These are phyloP conservation scores for Peniophora sp. DNA, from an alignment of 1,284 basidiomycete genomes.

Conservation along the genomic window DNA sequence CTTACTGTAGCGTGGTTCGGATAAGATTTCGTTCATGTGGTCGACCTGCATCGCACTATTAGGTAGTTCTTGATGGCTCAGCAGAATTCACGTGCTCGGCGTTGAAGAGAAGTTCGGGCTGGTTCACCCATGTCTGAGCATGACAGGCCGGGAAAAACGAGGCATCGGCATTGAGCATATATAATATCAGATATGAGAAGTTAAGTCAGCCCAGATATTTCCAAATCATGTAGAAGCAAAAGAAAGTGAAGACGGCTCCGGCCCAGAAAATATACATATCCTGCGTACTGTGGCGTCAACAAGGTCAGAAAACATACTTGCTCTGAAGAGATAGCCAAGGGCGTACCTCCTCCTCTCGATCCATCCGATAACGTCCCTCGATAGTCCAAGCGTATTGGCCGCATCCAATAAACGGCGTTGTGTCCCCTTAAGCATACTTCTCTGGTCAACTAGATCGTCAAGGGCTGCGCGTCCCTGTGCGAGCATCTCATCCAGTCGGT, in stretches of 20 bases:
- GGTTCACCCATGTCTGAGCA: no score
- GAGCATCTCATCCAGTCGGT: constrained; percentile 80
- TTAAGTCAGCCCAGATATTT: constrained; percentile 79
- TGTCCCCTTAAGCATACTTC: constrained; percentile 88
- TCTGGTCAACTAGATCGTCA: constrained; percentile 86
- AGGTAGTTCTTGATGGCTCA: no score
- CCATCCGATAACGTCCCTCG: constrained; percentile 90
- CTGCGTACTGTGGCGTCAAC: constrained; percentile 55
- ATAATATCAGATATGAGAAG: no score
- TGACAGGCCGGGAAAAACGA: no score
- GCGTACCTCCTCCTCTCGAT: constrained; percentile 83
- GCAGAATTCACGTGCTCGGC: no score
- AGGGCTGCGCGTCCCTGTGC: constrained; percentile 85
- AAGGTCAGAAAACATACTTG: no score
- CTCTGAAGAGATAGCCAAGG: not conserved
- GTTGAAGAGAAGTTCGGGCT: no score
- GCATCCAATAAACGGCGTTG: constrained; percentile 77
- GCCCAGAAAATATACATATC: constrained; percentile 88
- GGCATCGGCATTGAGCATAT: no score
- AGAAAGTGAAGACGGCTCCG: constrained; percentile 80
- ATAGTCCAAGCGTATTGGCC: constrained; percentile 88
- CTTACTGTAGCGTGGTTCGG: no score
- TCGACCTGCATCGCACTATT: no score
- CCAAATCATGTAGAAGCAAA: constrained; percentile 89
- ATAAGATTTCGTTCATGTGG: no score